Evolutionary conservation across 2,329 filamentous ascomycete genomes (phyloP), one percentile per base, ranked within the genome.

Genomic region (Lanzia echinophila): DNA sequence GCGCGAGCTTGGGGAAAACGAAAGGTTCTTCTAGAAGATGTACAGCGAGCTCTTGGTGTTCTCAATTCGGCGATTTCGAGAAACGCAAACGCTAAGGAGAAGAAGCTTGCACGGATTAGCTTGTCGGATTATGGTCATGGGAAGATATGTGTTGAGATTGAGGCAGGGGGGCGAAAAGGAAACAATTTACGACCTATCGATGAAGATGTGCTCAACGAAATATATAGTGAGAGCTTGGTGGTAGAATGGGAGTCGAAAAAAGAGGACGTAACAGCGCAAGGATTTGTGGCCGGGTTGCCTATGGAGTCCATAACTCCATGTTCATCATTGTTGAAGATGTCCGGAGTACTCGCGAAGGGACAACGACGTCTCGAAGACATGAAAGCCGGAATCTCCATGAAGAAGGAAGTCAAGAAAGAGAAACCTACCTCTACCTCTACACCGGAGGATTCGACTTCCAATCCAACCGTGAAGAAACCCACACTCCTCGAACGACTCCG

Each of bases 401-500:
- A 76, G 66, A 76, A 79, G 65, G 78, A 60, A 69, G 32, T 73
- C 56, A 68, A 72, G 15, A 74, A 70, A 56, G 62, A 67, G 50
- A 68, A 70, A 24, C 60, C 67, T 13, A 20, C n/a, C n/a, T 49
- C 48, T 17, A 54, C n/a, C n/a, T n/a, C n/a, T n/a, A n/a, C n/a
- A n/a, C n/a, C n/a, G n/a, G 41, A 20, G 44, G 19, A 24, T n/a
- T n/a, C n/a, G n/a, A 1, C 20, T 43, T 36, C 39, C 3, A 28
- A 4, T 28, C n/a, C 67, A 58, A 49, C 64, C 59, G 63, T 68
- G 57, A 70, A 44, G 75, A 83, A 71, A 48, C 83, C 86, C 73
- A 82, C 81, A 50, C 79, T 95, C 22, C 76, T 94, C 54, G 87
- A 91, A 68, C 84, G 87, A 47, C 80, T 95, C 59, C 84, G 86